Base-by-base conservation (phyloP, 306 rosid genomes). In the Vigna mungo region DNA sequence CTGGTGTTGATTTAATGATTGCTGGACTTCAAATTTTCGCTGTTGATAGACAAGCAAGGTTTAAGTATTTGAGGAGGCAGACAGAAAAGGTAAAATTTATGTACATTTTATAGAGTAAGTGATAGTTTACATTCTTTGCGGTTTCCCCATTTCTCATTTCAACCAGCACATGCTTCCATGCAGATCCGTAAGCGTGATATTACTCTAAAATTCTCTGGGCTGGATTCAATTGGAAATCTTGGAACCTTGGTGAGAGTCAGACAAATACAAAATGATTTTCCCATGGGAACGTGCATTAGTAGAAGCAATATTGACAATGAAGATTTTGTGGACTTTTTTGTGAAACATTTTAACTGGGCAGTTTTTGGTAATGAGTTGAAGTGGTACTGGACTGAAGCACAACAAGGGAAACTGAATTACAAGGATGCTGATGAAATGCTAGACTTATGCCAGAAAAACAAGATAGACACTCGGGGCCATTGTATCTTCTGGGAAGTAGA, bases 401-500 rank as follows among this genome's bases (percentile, higher is more conserved):
- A 92, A 11, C 79, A 81, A 58, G 99, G 98, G n/a, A 92, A 78
- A 2, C 74, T 96, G 37, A 92, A 92, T 83, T 89, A 92, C 81
- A 86, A 82, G 62, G 99, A 96, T 63, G 97, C 97, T 4, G 96
- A 96, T 80, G 99, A 88, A 18, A 72, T 96, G 80, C 72, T 92
- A 63, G 87, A 80, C 72, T 76, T 89, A 13, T 96, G 98, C 62
- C 75, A 87, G 73, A 88, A 83, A 64, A 51, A 89, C 88, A 84
- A 84, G 66, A 92, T 96, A 72, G 78, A 88, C 11, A 76, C 85
- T 16, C 92, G 99, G 7, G 98, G 97, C 16, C 98, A 95, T 68
- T 91, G 99, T 20, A 95, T 95, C 81, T 92, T 92, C 86, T 96
- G 98, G 98, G 99, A 92, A 70, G 97, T 92, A 30, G 92, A 89